These are phyloP conservation scores for Panaeolus papilionaceus DNA, from an alignment of 768 basidiomycete species.

Conservation along the genomic window DNA sequence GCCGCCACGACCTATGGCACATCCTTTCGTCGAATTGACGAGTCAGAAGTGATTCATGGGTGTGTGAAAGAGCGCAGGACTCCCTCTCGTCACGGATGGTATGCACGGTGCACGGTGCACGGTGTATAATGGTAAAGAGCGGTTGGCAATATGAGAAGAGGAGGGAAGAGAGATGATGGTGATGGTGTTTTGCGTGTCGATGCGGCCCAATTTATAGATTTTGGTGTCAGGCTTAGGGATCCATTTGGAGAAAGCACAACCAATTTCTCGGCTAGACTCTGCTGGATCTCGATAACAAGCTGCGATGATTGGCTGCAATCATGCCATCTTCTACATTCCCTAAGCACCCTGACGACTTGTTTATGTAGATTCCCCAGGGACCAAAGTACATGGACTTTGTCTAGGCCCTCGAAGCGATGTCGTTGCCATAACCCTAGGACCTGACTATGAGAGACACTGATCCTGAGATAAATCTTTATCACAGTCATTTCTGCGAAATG, in stretches of 20 bases:
- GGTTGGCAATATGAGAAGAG: background rate
- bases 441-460: no score
- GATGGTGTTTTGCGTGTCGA: background rate
- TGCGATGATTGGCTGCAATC: conserved; percentile 6
- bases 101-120: background rate
- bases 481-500: background rate
- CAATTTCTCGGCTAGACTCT: background rate
- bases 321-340: background rate
- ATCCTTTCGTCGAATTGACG: conserved; percentile 19
- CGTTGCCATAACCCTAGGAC: background rate
- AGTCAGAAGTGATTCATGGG: conserved; percentile 29
- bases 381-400: conserved; percentile 9
- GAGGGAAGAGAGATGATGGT: background rate
- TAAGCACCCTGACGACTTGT: background rate
- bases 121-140: background rate
- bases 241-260: background rate
- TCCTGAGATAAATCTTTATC: background rate
- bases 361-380: background rate
- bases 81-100: conserved; percentile 28
- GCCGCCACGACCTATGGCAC: conserved; percentile 43
- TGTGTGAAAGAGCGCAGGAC: conserved; percentile 35
- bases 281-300: conserved; percentile 1
- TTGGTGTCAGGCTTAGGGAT: background rate
- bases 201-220: background rate
- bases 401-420: conserved; percentile 11